Evolutionary conservation across 441 rosid genomes (phyloP).

Genomic region (Capsella rubella): DNA sequence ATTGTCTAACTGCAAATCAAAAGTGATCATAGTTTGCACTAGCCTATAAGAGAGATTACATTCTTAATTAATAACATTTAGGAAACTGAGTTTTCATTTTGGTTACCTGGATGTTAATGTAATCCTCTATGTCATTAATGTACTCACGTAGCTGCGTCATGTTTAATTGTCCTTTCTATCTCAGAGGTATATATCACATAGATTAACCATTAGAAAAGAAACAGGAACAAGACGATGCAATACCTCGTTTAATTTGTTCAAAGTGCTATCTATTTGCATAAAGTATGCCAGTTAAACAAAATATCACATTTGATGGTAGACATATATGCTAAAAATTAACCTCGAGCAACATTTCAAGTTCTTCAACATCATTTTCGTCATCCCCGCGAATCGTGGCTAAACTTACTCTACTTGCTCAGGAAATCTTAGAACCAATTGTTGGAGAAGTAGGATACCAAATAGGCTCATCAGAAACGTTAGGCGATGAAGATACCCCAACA

Average conservation of each 20-base stretch:
- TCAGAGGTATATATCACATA: slow-evolving; percentile 7
- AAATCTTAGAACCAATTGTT: slow-evolving; percentile 82
- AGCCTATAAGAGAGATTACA: not conserved
- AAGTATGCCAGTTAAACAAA: slow-evolving; percentile 75
- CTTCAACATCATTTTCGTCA: slow-evolving; percentile 46
- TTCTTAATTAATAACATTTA: slow-evolving; percentile 6
- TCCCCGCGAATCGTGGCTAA: slow-evolving; percentile 71
- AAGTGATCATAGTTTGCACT: not conserved
- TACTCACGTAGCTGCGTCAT: slow-evolving; percentile 76
- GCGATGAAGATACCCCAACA: not conserved
- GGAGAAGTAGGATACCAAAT: slow-evolving; percentile 82
- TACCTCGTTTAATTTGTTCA: slow-evolving; percentile 69
- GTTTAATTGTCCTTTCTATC: slow-evolving; percentile 14
- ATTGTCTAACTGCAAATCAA: slow-evolving; percentile 74
- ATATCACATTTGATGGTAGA: not conserved
- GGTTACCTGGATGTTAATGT: slow-evolving; percentile 82
- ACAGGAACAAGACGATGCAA: not conserved
- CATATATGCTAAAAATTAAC: slow-evolving; percentile 5
- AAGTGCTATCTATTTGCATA: slow-evolving; percentile 87
- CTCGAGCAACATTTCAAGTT: slow-evolving; percentile 34
- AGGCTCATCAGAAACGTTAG: slow-evolving; percentile 51
- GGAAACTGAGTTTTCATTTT: not conserved
- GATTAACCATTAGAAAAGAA: not conserved
- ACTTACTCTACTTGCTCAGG: slow-evolving; percentile 80
- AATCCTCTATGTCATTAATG: slow-evolving; percentile 91